phyloP scores from a whole-genome alignment of 2,329 filamentous ascomycete species.

The Fusarium setosum region DNA sequence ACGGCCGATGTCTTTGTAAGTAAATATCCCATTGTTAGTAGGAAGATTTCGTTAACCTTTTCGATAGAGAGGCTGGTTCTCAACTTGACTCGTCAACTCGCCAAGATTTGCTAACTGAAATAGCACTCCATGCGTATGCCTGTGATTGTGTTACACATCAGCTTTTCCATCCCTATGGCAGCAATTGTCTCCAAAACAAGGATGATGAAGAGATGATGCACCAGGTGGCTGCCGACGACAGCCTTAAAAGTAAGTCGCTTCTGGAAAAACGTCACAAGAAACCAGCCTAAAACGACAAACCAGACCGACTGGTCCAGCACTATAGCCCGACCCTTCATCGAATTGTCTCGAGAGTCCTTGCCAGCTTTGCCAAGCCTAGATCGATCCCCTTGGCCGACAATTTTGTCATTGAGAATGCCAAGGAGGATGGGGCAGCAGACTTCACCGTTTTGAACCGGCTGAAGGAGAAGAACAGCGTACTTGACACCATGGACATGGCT shows the following conservation, averaged over 20 bases:
- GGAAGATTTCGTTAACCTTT: slow-evolving; percentile 16
- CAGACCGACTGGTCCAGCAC: slow-evolving; percentile 69
- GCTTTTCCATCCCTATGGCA: slow-evolving; percentile 75
- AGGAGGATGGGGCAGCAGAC: slow-evolving; percentile 56
- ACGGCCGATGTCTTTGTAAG: slow-evolving; percentile 72
- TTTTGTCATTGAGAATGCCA: slow-evolving; percentile 66
- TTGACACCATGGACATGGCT: slow-evolving; percentile 67
- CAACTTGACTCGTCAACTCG: not conserved
- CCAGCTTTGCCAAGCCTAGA: slow-evolving; percentile 64
- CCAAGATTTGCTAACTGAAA: slow-evolving; percentile 26
- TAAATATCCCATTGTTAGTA: not conserved
- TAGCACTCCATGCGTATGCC: slow-evolving; percentile 72
- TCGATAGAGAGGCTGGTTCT: slow-evolving; percentile 45
- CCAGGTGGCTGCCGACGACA: slow-evolving; percentile 75
- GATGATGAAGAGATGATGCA: slow-evolving; percentile 75
- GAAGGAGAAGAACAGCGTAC: slow-evolving; percentile 58
- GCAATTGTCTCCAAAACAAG: slow-evolving; percentile 65
- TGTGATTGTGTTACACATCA: slow-evolving; percentile 77
- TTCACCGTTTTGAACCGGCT: slow-evolving; percentile 72
- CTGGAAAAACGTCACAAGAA: not conserved
- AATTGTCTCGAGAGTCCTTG: slow-evolving; percentile 58
- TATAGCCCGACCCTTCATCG: slow-evolving; percentile 66
- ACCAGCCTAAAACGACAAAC: slow-evolving; percentile 15
- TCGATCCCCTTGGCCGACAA: slow-evolving; percentile 68
- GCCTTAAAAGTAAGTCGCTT: slow-evolving; percentile 67